phyloP scores from a whole-genome alignment of 1,284 basidiomycete species.

The Ceratobasidium sp. region DNA sequence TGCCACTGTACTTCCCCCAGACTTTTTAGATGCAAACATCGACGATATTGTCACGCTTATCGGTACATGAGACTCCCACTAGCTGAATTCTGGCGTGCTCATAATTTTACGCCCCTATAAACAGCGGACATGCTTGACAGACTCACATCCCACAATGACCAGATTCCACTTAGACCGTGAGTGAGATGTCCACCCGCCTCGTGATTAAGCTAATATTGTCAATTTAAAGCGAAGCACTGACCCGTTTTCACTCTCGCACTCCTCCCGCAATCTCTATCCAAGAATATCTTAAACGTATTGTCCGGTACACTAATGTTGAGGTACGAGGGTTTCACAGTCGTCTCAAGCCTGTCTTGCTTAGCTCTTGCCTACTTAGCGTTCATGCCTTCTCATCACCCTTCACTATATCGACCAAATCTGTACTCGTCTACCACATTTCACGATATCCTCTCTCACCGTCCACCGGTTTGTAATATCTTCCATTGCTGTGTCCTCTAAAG shows the following conservation, averaged over 20 bases:
- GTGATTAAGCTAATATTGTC: not conserved
- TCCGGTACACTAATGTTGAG: slow-evolving; percentile 93
- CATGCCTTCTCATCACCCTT: slow-evolving; percentile 88
- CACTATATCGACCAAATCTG: slow-evolving; percentile 97
- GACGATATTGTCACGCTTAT: slow-evolving; percentile 88
- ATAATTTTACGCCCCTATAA: slow-evolving; percentile 46
- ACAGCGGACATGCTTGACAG: slow-evolving; percentile 94
- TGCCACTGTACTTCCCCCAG: slow-evolving; percentile 64
- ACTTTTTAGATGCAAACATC: slow-evolving; percentile 81
- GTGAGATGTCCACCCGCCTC: slow-evolving; percentile 55
- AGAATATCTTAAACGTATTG: slow-evolving; percentile 92
- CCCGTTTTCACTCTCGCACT: slow-evolving; percentile 93
- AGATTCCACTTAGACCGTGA: slow-evolving; percentile 85
- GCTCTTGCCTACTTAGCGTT: slow-evolving; percentile 68
- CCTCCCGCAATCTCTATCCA: slow-evolving; percentile 86
- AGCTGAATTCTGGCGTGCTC: slow-evolving; percentile 25
- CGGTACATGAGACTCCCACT: slow-evolving; percentile 63
- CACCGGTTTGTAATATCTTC: slow-evolving; percentile 95
- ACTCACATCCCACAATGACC: slow-evolving; percentile 93
- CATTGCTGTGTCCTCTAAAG: slow-evolving; percentile 89
- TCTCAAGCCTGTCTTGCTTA: slow-evolving; percentile 46
- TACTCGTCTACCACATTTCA: slow-evolving; percentile 85
- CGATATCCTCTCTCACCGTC: slow-evolving; percentile 92
- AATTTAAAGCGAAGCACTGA: slow-evolving; percentile 77
- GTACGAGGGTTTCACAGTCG: slow-evolving; percentile 60